Conservation (phyloP, 2,329 filamentous ascomycete species). For the Septoria linicola region DNA sequence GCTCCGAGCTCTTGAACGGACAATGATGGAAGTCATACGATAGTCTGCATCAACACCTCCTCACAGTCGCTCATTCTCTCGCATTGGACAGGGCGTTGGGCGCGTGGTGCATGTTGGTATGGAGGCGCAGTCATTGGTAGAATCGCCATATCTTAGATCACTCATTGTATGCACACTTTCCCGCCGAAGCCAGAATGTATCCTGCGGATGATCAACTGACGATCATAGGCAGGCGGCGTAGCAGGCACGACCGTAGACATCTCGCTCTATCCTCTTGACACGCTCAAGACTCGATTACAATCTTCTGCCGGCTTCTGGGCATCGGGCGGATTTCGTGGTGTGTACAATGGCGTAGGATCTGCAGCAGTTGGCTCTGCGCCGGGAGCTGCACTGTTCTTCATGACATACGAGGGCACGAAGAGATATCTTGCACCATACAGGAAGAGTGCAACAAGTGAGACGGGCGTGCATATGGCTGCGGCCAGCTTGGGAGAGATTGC, state of each 20-base stretch:
- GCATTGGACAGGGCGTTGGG: conserved; percentile 8
- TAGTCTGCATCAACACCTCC: background rate
- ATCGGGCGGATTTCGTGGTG: conserved; percentile 82
- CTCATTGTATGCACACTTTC: conserved; percentile 42
- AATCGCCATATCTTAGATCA: conserved; percentile 51
- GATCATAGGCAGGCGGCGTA: conserved; percentile 71
- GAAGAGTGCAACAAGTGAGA: conserved; percentile 28
- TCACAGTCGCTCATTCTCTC: conserved; percentile 2
- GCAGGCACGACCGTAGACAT: conserved; percentile 96
- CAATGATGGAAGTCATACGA: background rate
- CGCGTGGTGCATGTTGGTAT: background rate
- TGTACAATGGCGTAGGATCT: conserved; percentile 89
- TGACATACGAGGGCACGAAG: conserved; percentile 37
- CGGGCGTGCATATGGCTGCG: conserved; percentile 71
- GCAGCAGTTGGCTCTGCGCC: conserved; percentile 89
- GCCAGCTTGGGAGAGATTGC: conserved; percentile 85
- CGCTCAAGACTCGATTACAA: conserved; percentile 95
- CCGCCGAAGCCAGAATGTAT: too few relatives aligned
- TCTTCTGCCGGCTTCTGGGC: conserved; percentile 73
- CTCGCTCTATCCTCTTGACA: conserved; percentile 96
- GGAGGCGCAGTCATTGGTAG: conserved; percentile 30
- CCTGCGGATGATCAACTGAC: conserved; percentile 14
- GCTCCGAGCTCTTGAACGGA: background rate
- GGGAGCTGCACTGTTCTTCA: conserved; percentile 92
- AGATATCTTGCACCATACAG: conserved; percentile 13